Conservation (phyloP, 2,329 filamentous ascomycete species). For the Didymellaceae sp. region DNA sequence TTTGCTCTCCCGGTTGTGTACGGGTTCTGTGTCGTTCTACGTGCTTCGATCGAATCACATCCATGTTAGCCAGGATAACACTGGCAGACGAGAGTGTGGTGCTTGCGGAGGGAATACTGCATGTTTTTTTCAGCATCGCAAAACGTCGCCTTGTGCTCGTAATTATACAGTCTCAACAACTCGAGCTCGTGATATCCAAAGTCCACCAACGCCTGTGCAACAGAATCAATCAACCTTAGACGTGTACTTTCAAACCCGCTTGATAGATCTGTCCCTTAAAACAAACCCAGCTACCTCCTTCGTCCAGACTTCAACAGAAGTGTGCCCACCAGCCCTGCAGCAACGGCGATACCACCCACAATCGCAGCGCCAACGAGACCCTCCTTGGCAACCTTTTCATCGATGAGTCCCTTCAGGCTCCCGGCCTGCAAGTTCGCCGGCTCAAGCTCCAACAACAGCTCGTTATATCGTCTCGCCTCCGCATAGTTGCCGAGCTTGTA, state of each 20-base stretch:
- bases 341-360: constrained; percentile 88
- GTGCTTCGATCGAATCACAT: constrained; percentile 25
- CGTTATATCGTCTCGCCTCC: constrained; percentile 93
- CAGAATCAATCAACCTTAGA: not conserved
- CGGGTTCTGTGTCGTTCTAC: constrained; percentile 35
- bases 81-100: too few relatives aligned
- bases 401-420: constrained; percentile 85
- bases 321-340: constrained; percentile 89
- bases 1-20: constrained; percentile 28
- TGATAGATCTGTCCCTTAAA: not conserved
- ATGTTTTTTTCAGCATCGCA: too few relatives aligned
- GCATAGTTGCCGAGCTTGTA: constrained; percentile 98
- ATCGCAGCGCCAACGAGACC: constrained; percentile 94
- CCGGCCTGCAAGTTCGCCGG: constrained; percentile 88
- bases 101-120: too few relatives aligned
- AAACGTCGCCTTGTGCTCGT: not conserved
- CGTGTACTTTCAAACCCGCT: not conserved
- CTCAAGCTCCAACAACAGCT: constrained; percentile 88
- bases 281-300: constrained; percentile 19
- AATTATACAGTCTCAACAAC: constrained; percentile 13
- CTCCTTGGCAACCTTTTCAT: constrained; percentile 95
- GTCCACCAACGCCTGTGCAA: constrained; percentile 38
- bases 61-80: not conserved
- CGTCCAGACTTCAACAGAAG: constrained; percentile 78
- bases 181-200: constrained; percentile 17